A percentile compares a stretch with the other conserved stretches of the same genome.
phyloP scores from a whole-genome alignment of 1,284 basidiomycete species.

The Ceratobasidium theobromae region DNA sequence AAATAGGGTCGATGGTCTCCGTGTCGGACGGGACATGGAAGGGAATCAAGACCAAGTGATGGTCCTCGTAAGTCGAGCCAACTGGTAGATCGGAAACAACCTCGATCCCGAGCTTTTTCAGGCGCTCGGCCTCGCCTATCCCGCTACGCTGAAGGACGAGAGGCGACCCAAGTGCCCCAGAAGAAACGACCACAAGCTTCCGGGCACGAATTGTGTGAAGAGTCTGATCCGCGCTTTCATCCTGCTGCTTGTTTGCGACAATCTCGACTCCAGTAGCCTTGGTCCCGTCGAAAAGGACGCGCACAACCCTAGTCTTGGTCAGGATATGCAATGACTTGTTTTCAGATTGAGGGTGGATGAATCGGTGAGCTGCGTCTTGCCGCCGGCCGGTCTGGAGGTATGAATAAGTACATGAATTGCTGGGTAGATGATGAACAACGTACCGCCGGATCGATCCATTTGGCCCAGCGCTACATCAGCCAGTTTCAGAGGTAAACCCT shows the following conservation, averaged over 20 bases:
- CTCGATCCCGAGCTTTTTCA: conserved; percentile 48
- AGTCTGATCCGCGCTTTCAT: conserved; percentile 5
- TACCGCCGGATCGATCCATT: conserved; percentile 26
- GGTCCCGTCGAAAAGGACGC: conserved; percentile 25
- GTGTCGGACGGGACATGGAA: background rate
- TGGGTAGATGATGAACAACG: background rate
- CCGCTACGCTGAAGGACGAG: conserved; percentile 58
- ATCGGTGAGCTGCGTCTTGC: conserved; percentile 25
- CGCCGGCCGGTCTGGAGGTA: conserved; percentile 4
- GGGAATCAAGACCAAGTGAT: conserved; percentile 3
- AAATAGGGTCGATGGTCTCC: conserved; percentile 14
- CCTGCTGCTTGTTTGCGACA: conserved; percentile 10
- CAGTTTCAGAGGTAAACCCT: background rate
- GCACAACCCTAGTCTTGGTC: conserved; percentile 11
- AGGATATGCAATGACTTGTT: conserved; percentile 29
- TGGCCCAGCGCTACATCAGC: conserved; percentile 23
- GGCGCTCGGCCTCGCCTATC: conserved; percentile 48
- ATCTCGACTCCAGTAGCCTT: conserved; percentile 28
- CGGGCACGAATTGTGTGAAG: conserved; percentile 17
- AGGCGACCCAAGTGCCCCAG: conserved; percentile 46
- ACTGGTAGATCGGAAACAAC: conserved; percentile 57
- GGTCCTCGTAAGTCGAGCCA: conserved; percentile 57
- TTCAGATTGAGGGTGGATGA: conserved; percentile 8
- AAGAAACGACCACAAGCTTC: conserved; percentile 26
- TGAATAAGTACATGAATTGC: background rate